Percentiles rank a stretch among this genome's conserved stretches.
Evolutionary conservation across 208 protist species (phyloP).

Genomic region (Trypanosoma lewisi): DNA sequence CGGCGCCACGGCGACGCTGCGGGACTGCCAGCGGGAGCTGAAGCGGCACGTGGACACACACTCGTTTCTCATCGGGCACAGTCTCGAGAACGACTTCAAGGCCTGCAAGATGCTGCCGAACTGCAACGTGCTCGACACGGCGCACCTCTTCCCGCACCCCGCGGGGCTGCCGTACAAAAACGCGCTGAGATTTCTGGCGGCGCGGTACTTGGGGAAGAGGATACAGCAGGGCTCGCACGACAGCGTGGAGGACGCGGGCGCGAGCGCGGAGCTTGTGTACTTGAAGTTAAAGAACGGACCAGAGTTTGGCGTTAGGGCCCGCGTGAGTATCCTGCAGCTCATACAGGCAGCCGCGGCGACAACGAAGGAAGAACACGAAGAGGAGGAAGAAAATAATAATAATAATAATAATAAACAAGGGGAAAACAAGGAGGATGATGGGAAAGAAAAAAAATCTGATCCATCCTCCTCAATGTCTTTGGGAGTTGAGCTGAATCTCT

Average conservation of each 20-base stretch:
- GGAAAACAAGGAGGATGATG: background rate
- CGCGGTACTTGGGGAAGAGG: conserved; percentile 64
- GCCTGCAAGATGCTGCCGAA: conserved; percentile 81
- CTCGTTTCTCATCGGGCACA: conserved; percentile 92
- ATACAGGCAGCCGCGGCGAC: conserved; percentile 35
- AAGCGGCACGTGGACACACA: conserved; percentile 49
- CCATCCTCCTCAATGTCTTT: background rate
- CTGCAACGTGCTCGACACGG: conserved; percentile 85
- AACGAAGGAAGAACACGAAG: background rate
- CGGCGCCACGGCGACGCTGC: conserved; percentile 61
- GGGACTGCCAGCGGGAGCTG: conserved; percentile 73
- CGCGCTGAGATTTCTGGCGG: conserved; percentile 74
- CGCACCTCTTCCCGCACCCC: conserved; percentile 89
- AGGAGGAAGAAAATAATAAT: background rate
- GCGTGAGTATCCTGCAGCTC: conserved; percentile 57
- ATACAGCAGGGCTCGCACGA: conserved; percentile 90
- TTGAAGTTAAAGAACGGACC: conserved; percentile 83
- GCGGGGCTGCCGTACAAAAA: conserved; percentile 82
- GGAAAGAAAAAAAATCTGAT: background rate
- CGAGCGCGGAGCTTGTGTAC: conserved; percentile 75
- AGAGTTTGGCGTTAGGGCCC: conserved; percentile 57
- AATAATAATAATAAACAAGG: background rate
- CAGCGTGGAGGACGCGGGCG: conserved; percentile 78
- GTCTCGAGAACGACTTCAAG: conserved; percentile 93
- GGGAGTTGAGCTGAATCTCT: conserved; percentile 43